Evolutionary conservation across 192 early-diverging fungal species (phyloP).

Genomic region (Coemansia sp.): DNA sequence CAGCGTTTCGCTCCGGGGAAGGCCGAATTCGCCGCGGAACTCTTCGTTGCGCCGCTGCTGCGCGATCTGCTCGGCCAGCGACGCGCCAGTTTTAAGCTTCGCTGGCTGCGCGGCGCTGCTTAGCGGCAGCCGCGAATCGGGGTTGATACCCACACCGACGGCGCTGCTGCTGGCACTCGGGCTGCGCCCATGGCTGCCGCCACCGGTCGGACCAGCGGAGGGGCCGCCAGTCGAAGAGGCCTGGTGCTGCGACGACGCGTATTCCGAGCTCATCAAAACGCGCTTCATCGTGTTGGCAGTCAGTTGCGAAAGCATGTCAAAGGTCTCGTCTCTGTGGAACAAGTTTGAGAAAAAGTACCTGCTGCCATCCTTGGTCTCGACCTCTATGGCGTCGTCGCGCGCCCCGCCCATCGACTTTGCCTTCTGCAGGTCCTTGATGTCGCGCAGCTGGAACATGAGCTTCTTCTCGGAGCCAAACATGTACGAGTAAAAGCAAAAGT

Average conservation of each 20-base stretch:
- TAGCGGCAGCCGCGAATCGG: conserved; percentile 17
- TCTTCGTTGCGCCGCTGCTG: conserved; percentile 73
- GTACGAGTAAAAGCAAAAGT: conserved; percentile 94
- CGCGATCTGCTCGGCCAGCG: conserved; percentile 60
- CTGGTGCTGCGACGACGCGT: conserved; percentile 31
- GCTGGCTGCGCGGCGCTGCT: not conserved
- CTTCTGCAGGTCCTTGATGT: conserved; percentile 83
- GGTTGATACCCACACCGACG: conserved; percentile 13
- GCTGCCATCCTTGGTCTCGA: conserved; percentile 75
- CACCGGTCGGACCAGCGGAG: no score
- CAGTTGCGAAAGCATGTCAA: conserved; percentile 89
- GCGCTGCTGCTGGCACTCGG: conserved; percentile 11
- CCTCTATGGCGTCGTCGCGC: conserved; percentile 81
- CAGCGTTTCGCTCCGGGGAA: conserved; percentile 75
- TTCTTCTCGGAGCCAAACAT: conserved; percentile 91
- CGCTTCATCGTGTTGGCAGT: conserved; percentile 83
- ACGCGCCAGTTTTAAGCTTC: conserved; percentile 8
- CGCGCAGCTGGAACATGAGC: conserved; percentile 85
- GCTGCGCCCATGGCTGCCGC: conserved; percentile 11
- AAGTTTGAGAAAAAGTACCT: conserved; percentile 90
- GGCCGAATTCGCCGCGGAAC: conserved; percentile 73
- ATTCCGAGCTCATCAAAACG: conserved; percentile 77
- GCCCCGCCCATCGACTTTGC: conserved; percentile 90
- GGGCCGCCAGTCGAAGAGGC: not conserved
- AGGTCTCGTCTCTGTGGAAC: conserved; percentile 96